Evolutionary conservation across 1,139 yeast genomes (phyloP), one percentile per base, ranked within the genome.

Genomic region (Kodamaea arcana): DNA sequence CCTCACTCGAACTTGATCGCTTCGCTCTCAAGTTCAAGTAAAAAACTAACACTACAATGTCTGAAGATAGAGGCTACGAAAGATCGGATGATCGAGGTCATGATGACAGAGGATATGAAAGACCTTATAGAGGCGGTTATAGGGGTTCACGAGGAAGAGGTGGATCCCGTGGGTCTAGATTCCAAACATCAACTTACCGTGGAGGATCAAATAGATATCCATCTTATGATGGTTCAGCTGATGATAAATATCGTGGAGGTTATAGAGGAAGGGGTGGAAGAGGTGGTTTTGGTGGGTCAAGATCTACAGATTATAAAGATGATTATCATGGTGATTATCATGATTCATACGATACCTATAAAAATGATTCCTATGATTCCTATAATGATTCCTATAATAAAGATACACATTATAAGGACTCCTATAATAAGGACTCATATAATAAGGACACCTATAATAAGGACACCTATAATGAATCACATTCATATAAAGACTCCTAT

Each of bases 211-310:
- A 18, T 9, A 18, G 22, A 18, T 18, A 7, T 18, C 22, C 22
- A 18, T 18, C 22, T 7, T 18, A 18, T 18, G 22, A 18, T 7
- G 16, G 30, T 17, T 27, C 34, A n/a, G 15, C 33, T 9, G 39
- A 38, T 5, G 36, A 39, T 33, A 31, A 45, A 16, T 44, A 43
- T 9, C 31, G 43, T 31, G 34, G 40, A 15, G 37, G 39, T 4
- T 40, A 36, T 30, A 30, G 47, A n/a, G 46, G 46, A 13, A 32
- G 43, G 31, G 36, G 42, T 14, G 2, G 32, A 12, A 29, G 36
- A 30, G 36, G 29, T 11, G 24, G 29, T 10, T 21, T 24, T 11
- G 13, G 15, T 10, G 16, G 36, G 16, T n/a, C n/a, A n/a, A n/a
- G n/a, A n/a, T n/a, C n/a, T n/a, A n/a, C n/a, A n/a, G 36, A 30